Evolutionary conservation across 768 basidiomycete genomes (phyloP), one percentile per base, ranked within the genome.

Genomic region (Hericium rajendrae): DNA sequence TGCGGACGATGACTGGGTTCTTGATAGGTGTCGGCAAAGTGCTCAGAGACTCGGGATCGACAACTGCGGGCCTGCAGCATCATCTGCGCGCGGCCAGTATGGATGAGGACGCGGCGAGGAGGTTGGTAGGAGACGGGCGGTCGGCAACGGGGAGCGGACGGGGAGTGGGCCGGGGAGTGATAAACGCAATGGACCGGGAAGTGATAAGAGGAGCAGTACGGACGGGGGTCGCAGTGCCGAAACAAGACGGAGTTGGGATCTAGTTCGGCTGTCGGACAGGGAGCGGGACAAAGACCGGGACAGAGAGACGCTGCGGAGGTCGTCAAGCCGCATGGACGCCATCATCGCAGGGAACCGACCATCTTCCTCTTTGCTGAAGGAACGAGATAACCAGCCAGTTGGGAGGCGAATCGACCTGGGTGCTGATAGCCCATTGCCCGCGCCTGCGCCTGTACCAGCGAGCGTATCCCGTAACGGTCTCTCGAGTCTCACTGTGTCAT

Each of bases 181-280:
- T 91, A 83, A 95, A 99, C 71, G 89, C 88, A 8, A 98, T 97
- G 73, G 95, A 98, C 16, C 78, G 83, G 61, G 95, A 97, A 59
- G 97, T 95, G 2, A 99, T 97, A 0, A 98, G 97, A 59, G 94
- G 43, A 37, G 49, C 28, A 73, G 65, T 48, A 10, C 56, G 16
- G 54, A 57, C 12, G 57, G 61, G 3, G 70, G 83, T 59, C 71
- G 73, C 57, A 84, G 85, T 59, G 64, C 76, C 59, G 82, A 77
- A 54, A 72, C 73, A 11, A 68, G 77, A 51, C 65, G 72, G 39
- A 76, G 78, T 58, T 79, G 75, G 77, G 78, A 78, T 38, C 71
- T 69, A 18, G 40, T 61, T 58, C 59, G 58, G 15, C 59, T 65
- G 38, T 65, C 43, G 43, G 43, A 46, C n/a, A 46, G 43, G 43